Conservation (phyloP, 805 yeast species). For the Metschnikowia aberdeeniae region DNA sequence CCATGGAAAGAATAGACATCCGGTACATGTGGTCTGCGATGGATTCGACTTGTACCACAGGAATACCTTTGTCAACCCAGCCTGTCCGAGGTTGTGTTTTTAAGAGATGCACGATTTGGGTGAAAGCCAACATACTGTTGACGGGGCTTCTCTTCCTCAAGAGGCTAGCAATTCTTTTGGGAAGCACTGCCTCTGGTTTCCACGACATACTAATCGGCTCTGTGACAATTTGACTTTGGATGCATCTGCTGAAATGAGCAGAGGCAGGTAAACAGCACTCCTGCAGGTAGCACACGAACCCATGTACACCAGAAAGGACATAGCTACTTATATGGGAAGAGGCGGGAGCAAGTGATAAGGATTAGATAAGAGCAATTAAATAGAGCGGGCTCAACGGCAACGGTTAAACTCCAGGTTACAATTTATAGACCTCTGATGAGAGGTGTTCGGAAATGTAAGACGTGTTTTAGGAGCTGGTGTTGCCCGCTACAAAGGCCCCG, state of each 20-base stretch:
- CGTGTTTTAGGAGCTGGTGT: too few species aligned
- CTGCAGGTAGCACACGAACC: background rate
- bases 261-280: background rate
- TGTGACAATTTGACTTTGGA: background rate
- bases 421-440: too few species aligned
- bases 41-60: conserved; percentile 54
- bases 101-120: conserved; percentile 65
- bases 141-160: conserved; percentile 29
- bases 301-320: too few species aligned
- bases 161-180: conserved; percentile 38
- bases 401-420: too few species aligned
- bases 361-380: background rate
- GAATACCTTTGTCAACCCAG: conserved; percentile 70
- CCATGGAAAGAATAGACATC: conserved; percentile 78
- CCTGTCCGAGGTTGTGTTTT: conserved; percentile 89
- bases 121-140: conserved; percentile 53
- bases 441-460: too few species aligned
- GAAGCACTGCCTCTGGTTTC: conserved; percentile 55
- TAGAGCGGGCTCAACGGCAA: too few species aligned
- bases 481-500: too few species aligned
- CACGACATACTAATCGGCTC: conserved; percentile 26
- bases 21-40: conserved; percentile 96
- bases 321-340: too few species aligned
- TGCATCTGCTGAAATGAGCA: background rate
- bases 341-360: background rate